Evolutionary conservation across 768 basidiomycete genomes (phyloP).

Genomic region (Mycena filopes): DNA sequence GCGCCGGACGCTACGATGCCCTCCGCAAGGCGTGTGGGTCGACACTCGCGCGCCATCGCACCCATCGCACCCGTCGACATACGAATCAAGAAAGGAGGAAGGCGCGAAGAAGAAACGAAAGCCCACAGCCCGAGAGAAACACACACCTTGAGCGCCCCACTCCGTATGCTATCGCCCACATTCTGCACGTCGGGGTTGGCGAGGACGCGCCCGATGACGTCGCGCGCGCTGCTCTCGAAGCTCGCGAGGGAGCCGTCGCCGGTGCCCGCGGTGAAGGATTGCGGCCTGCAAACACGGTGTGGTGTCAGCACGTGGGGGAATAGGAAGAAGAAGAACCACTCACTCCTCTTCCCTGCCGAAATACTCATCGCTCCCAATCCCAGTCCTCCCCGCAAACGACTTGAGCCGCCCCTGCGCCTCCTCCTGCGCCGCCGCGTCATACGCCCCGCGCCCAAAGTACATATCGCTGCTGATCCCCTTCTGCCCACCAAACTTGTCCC

Average conservation of each 20-base stretch:
- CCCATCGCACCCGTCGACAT: too few relatives aligned
- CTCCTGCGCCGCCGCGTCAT: constrained; percentile 74
- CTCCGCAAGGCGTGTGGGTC: too few relatives aligned
- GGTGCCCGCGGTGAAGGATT: constrained; percentile 21
- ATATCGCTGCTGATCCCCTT: constrained; percentile 98
- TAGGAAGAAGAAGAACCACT: too few relatives aligned
- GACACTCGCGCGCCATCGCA: too few relatives aligned
- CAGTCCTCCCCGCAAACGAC: constrained; percentile 89
- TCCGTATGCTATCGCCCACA: constrained; percentile 79
- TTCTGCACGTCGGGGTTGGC: constrained; percentile 91
- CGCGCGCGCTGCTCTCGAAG: constrained; percentile 72
- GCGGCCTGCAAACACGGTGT: too few relatives aligned
- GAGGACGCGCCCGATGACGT: constrained; percentile 78
- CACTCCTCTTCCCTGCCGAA: constrained; percentile 93
- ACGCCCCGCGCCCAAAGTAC: constrained; percentile 91
- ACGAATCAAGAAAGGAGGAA: not conserved
- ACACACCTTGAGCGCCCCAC: constrained; percentile 86
- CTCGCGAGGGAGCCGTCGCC: constrained; percentile 68
- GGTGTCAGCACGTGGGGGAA: too few relatives aligned
- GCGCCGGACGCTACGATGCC: too few relatives aligned
- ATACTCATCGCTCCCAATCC: constrained; percentile 96
- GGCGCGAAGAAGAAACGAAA: not conserved
- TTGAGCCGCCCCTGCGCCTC: constrained; percentile 87
- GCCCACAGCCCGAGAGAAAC: not conserved
- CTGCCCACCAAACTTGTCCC: constrained; percentile 90